phyloP scores from a whole-genome alignment of 345 rosid species.

The Eutrema yunnanense region DNA sequence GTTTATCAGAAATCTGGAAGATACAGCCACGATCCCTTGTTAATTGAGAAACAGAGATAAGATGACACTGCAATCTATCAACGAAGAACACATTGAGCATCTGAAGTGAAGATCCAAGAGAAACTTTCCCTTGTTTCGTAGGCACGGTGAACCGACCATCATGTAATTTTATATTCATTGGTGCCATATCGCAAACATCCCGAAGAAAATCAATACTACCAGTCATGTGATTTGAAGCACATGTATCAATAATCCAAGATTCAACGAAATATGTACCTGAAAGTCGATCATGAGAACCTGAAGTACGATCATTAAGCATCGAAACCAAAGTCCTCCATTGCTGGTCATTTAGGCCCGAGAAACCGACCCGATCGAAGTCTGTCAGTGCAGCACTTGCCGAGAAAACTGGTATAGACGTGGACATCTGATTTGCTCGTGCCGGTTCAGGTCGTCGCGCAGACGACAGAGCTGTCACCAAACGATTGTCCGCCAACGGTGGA shows the following conservation, averaged over 20 bases:
- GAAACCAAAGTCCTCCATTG: background rate
- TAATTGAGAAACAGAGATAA: background rate
- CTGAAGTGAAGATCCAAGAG: background rate
- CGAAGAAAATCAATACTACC: background rate
- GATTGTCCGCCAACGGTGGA: no score
- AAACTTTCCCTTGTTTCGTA: background rate
- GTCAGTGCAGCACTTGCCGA: rapidly evolving
- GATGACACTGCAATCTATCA: background rate
- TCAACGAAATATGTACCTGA: background rate
- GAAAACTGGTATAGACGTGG: background rate
- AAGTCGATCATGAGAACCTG: background rate
- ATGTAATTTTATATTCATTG: background rate
- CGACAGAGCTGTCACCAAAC: no score
- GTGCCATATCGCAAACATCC: background rate
- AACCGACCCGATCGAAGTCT: background rate
- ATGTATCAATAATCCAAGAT: background rate
- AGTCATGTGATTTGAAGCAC: background rate
- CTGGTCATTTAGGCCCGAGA: background rate
- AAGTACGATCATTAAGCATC: background rate
- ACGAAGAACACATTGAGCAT: background rate
- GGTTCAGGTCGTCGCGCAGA: background rate
- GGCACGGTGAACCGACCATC: background rate
- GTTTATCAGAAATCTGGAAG: background rate
- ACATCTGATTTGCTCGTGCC: background rate
- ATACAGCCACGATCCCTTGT: background rate